Conservation (phyloP, 2,329 filamentous ascomycete genomes). For the Monosporascus ibericus region DNA sequence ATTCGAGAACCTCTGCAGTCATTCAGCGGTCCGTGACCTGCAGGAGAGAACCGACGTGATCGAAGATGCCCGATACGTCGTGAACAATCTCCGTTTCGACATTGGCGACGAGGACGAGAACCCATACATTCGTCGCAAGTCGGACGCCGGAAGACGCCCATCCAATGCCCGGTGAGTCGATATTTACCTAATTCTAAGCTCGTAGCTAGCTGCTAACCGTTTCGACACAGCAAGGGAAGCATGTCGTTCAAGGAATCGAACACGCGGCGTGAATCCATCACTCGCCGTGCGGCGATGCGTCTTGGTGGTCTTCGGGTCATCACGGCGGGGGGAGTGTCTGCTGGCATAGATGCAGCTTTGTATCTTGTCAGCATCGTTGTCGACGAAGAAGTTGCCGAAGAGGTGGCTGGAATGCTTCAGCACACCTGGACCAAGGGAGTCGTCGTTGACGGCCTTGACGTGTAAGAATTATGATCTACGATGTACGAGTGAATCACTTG, state of each 20-base stretch:
- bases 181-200: background rate
- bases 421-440: conserved; percentile 82
- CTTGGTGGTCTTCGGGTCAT: conserved; percentile 67
- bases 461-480: conserved; percentile 41
- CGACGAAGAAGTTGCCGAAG: conserved; percentile 67
- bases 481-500: conserved; percentile 5
- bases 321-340: conserved; percentile 71
- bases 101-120: conserved; percentile 76
- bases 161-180: conserved; percentile 52
- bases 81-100: conserved; percentile 87
- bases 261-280: conserved; percentile 71
- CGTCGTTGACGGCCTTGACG: conserved; percentile 78
- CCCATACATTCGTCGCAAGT: conserved; percentile 74
- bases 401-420: conserved; percentile 70
- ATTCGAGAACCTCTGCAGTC: conserved; percentile 75
- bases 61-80: conserved; percentile 75
- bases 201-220: conserved; percentile 13
- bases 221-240: conserved; percentile 64
- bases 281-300: conserved; percentile 69
- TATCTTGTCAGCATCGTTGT: conserved; percentile 83
- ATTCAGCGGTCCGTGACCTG: conserved; percentile 62
- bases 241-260: conserved; percentile 74
- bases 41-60: conserved; percentile 76
- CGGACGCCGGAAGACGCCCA: conserved; percentile 55
- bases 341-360: conserved; percentile 76